Conservation (phyloP, 352 stramenopile species). For the Phytopythium helicoides region DNA sequence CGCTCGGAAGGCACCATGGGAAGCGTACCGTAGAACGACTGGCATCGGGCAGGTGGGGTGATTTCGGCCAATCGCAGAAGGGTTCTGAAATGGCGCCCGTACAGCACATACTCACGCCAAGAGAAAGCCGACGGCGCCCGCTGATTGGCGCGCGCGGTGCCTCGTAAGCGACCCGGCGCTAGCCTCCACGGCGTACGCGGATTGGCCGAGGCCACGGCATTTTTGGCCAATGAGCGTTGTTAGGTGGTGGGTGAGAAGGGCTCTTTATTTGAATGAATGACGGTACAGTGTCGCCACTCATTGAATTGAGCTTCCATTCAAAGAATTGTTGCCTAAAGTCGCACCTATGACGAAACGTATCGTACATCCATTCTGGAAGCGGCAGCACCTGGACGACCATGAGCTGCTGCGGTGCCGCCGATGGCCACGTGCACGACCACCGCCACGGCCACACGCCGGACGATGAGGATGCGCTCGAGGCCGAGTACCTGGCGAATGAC, state of each 20-base stretch:
- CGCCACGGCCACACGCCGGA: constrained; percentile 18
- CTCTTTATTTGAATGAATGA: too few relatives aligned
- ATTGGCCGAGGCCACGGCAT: not conserved
- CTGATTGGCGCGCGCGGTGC: too few relatives aligned
- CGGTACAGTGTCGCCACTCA: too few relatives aligned
- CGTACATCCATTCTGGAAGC: not conserved
- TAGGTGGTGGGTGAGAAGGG: too few relatives aligned
- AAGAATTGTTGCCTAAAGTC: too few relatives aligned
- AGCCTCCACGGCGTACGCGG: too few relatives aligned
- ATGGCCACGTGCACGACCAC: constrained; percentile 11
- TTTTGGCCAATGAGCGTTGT: too few relatives aligned
- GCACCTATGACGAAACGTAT: too few relatives aligned
- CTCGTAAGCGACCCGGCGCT: too few relatives aligned
- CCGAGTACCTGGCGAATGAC: constrained; percentile 42
- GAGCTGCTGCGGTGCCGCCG: not conserved
- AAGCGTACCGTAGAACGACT: constrained; percentile 5
- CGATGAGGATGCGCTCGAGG: constrained; percentile 15
- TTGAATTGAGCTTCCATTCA: too few relatives aligned
- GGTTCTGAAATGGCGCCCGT: too few relatives aligned
- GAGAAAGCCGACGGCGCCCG: not conserved
- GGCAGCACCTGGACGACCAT: not conserved
- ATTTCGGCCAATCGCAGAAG: not conserved
- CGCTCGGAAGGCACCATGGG: too few relatives aligned
- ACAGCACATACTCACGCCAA: not conserved
- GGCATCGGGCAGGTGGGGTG: not conserved